A percentile compares a stretch with the other conserved stretches of the same genome.
These are phyloP conservation scores for Trichoderma parareesei DNA, from an alignment of 495 filamentous ascomycete species.

Conservation along the genomic window DNA sequence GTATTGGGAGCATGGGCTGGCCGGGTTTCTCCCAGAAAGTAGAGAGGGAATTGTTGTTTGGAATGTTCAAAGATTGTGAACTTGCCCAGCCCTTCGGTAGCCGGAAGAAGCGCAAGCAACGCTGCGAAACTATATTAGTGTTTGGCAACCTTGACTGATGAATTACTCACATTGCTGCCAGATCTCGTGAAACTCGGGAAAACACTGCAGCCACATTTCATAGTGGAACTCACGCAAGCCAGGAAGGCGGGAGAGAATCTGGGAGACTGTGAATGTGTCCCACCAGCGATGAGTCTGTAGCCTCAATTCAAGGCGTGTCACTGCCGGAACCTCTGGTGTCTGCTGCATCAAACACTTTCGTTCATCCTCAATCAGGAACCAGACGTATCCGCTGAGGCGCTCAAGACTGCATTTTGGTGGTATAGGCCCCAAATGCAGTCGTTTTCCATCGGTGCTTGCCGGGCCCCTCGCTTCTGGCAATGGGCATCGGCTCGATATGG, in stretches of 20 bases:
- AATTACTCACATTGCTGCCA: conserved; percentile 3
- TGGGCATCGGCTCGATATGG: not conserved
- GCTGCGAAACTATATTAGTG: not conserved
- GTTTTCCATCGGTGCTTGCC: not conserved
- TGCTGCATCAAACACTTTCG: not conserved
- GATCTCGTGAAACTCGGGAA: not conserved
- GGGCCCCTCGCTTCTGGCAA: not conserved
- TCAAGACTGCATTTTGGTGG: not conserved
- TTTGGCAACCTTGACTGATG: not conserved
- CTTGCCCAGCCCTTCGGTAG: conserved; percentile 1
- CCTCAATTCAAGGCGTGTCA: conserved; percentile 3
- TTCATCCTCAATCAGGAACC: not conserved
- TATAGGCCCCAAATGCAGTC: not conserved
- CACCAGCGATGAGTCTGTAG: conserved; percentile 4
- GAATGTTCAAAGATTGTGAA: conserved; percentile 4
- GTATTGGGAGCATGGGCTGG: not conserved
- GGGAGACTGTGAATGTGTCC: not conserved
- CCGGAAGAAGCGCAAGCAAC: conserved; percentile 3
- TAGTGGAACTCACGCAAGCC: conserved; percentile 2
- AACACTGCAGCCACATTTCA: not conserved
- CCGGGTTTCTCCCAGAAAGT: not conserved
- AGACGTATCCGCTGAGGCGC: not conserved
- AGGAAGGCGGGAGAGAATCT: conserved; percentile 1
- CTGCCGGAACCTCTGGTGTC: not conserved
- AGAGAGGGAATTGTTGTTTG: not conserved